Conservation (phyloP, 371 early-diverging fungal species). For the Lichtheimia ramosa region DNA sequence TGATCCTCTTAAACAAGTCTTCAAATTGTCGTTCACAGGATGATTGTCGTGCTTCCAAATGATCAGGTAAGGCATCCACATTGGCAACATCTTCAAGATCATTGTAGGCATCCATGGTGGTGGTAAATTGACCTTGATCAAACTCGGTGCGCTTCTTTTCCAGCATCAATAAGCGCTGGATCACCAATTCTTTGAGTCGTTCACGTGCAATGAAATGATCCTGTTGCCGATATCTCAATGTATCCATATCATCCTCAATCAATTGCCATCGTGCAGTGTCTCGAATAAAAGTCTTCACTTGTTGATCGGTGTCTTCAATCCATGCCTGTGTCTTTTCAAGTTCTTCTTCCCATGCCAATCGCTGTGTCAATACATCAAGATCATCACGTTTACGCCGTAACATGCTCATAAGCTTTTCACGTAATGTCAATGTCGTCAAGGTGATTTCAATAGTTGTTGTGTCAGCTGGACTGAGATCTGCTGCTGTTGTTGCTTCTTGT, state of each 20-base stretch:
- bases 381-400: slow-evolving; percentile 36
- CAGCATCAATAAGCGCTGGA: slow-evolving; percentile 26
- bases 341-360: slow-evolving; percentile 50
- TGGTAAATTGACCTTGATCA: slow-evolving; percentile 43
- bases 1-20: slow-evolving; percentile 31
- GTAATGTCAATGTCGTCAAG: slow-evolving; percentile 40
- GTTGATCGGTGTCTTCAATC: slow-evolving; percentile 28
- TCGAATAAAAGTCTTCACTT: slow-evolving; percentile 30
- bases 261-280: slow-evolving; percentile 34
- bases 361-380: slow-evolving; percentile 33
- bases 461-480: slow-evolving; percentile 54
- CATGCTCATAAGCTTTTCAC: slow-evolving; percentile 43
- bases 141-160: slow-evolving; percentile 37
- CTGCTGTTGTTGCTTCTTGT: neutral
- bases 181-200: slow-evolving; percentile 26
- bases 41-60: slow-evolving; percentile 39
- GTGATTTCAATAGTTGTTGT: slow-evolving; percentile 58
- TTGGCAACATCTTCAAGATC: slow-evolving; percentile 39
- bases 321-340: slow-evolving; percentile 27
- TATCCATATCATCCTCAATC: slow-evolving; percentile 18
- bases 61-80: slow-evolving; percentile 32
- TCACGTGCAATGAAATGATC: slow-evolving; percentile 21
- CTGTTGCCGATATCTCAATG: slow-evolving; percentile 2
- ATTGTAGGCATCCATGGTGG: slow-evolving; percentile 37
- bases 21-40: slow-evolving; percentile 40